Evolutionary conservation across 139 green algal species (phyloP).

Genomic region (Pleodorina starrii): DNA sequence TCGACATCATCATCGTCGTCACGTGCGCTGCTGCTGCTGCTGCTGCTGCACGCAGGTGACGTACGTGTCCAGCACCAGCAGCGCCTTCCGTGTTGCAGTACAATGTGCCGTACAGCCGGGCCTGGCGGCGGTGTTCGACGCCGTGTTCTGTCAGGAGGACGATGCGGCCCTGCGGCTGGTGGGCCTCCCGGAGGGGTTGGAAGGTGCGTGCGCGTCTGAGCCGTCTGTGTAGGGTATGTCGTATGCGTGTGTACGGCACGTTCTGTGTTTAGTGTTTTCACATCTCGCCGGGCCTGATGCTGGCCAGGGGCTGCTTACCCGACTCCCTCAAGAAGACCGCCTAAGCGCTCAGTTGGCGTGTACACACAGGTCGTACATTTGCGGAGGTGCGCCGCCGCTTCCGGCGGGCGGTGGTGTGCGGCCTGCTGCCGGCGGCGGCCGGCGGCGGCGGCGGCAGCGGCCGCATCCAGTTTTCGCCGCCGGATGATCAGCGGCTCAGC

Average conservation of each 20-base stretch:
- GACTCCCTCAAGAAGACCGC: too few species aligned
- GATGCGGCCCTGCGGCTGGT: conserved; percentile 4
- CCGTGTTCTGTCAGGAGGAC: background rate
- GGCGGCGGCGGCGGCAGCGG: background rate
- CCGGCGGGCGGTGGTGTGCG: conserved; percentile 11
- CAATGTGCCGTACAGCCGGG: conserved; percentile 46
- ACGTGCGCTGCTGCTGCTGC: too few species aligned
- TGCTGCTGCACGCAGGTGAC: conserved; percentile 8
- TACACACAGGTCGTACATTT: background rate
- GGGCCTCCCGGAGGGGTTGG: background rate
- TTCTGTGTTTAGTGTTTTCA: too few species aligned
- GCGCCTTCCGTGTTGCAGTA: conserved; percentile 20
- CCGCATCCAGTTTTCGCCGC: background rate
- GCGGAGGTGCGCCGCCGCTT: background rate
- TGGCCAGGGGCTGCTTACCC: too few species aligned
- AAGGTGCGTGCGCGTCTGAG: background rate
- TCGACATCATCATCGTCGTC: too few species aligned
- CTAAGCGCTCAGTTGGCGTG: too few species aligned
- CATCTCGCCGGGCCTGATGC: too few species aligned
- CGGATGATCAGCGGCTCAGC: background rate
- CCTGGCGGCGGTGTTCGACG: conserved; percentile 32
- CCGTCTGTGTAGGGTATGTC: too few species aligned
- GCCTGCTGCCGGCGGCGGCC: background rate
- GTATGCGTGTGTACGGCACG: too few species aligned
- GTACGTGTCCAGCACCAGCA: conserved; percentile 31